Conservation (phyloP, 106 monocot species). For the Apostasia shenzhenica region DNA sequence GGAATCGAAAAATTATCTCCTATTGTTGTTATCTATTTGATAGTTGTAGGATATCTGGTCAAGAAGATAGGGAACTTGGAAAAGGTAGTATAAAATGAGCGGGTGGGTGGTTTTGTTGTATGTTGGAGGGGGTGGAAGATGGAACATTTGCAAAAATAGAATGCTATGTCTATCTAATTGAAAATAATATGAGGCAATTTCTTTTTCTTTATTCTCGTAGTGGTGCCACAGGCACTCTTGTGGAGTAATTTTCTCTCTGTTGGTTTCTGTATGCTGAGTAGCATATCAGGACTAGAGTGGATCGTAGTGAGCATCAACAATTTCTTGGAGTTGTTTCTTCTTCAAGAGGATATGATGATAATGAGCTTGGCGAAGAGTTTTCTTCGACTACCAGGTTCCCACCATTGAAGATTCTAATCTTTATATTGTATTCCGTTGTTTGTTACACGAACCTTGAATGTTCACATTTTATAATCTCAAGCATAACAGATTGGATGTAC, state of each 20-base stretch:
- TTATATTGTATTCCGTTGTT: neutral
- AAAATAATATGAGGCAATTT: neutral
- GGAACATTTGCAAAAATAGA: too few relatives aligned
- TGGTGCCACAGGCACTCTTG: neutral
- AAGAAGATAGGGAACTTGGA: too few relatives aligned
- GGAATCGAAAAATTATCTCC: too few relatives aligned
- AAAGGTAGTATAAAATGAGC: too few relatives aligned
- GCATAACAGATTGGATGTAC: too few relatives aligned
- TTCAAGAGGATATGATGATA: conserved; percentile 4
- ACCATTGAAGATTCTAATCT: neutral
- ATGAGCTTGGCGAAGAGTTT: neutral
- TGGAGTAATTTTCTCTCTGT: neutral
- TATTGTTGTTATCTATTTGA: too few relatives aligned
- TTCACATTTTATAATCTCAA: too few relatives aligned
- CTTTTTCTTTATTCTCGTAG: neutral
- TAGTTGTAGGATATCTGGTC: too few relatives aligned
- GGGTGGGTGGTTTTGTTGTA: too few relatives aligned
- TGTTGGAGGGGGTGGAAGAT: too few relatives aligned
- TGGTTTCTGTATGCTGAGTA: neutral
- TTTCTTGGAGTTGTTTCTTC: neutral
- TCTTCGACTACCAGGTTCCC: neutral
- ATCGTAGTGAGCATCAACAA: neutral
- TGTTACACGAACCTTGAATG: neutral
- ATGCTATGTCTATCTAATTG: too few relatives aligned
- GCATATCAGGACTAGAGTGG: neutral